These are phyloP conservation scores for Spergularia azorica DNA, from an alignment of 179 eudicot genomes.

Conservation along the genomic window DNA sequence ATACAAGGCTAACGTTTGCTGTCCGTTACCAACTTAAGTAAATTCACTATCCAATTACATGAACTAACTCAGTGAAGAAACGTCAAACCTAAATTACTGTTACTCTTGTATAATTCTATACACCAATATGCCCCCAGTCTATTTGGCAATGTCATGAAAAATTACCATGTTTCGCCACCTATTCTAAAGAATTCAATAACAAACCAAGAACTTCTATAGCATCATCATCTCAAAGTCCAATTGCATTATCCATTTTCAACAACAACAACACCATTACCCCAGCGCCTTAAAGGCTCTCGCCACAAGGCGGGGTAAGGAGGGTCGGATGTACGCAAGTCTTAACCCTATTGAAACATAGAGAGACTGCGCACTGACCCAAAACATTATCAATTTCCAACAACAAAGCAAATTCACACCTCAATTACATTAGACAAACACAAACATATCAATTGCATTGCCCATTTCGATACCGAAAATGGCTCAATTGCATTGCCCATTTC, in stretches of 20 bases:
- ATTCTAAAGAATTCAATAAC: not conserved
- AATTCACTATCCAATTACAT: not conserved
- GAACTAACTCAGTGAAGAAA: slow-evolving; percentile 4
- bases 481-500: not conserved
- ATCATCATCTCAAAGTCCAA: not conserved
- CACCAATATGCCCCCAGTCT: not conserved
- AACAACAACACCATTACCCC: too few species aligned
- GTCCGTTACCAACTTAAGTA: not conserved
- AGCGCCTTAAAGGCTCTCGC: too few species aligned
- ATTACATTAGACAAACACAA: not conserved
- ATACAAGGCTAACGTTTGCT: not conserved
- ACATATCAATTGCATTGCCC: too few species aligned
- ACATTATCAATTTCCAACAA: not conserved
- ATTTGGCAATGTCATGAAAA: not conserved
- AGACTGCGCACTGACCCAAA: not conserved
- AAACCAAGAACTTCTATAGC: not conserved
- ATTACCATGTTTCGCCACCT: too few species aligned
- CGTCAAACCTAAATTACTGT: not conserved
- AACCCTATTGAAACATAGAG: too few species aligned
- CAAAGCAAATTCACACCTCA: not conserved
- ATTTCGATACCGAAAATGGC: not conserved
- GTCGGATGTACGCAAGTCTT: too few species aligned
- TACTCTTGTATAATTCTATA: not conserved
- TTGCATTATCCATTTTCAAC: not conserved
- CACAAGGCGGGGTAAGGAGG: too few species aligned